phyloP scores from a whole-genome alignment of 768 basidiomycete species.

The Mycena latifolia region DNA sequence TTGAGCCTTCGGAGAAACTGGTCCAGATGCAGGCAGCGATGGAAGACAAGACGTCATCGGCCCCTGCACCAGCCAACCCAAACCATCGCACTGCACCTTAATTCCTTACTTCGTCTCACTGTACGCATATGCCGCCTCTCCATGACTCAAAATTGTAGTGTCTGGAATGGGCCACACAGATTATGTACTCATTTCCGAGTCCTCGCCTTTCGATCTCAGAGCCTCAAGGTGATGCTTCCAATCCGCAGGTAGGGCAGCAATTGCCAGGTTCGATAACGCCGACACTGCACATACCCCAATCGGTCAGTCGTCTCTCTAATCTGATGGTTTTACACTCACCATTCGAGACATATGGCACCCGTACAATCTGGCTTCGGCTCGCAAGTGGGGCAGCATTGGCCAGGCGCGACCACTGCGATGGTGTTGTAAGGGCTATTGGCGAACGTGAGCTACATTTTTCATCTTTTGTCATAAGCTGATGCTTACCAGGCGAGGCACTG shows the following conservation, averaged over 20 bases:
- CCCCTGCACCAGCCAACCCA: no score
- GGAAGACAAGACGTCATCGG: no score
- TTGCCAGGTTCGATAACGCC: constrained; percentile 18
- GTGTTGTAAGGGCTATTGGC: constrained; percentile 14
- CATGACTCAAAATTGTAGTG: constrained; percentile 19
- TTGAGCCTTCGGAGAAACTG: no score
- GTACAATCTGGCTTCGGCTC: constrained; percentile 20
- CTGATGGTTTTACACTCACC: constrained; percentile 22
- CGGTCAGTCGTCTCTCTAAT: constrained; percentile 13
- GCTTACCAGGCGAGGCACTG: no score
- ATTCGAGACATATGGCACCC: constrained; percentile 16
- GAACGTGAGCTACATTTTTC: no score
- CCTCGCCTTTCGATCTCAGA: constrained; percentile 16
- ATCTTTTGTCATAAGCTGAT: no score
- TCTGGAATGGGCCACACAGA: constrained; percentile 20
- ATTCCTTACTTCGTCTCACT: constrained; percentile 10
- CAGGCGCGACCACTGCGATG: constrained; percentile 16
- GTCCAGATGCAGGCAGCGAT: no score
- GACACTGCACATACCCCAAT: constrained; percentile 20
- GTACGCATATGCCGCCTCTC: constrained; percentile 9
- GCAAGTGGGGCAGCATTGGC: constrained; percentile 26
- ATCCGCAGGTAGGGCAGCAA: constrained; percentile 26
- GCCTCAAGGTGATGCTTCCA: constrained; percentile 10
- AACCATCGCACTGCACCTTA: constrained; percentile 11
- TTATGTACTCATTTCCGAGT: constrained; percentile 23